A percentile compares a stretch with the other conserved stretches of the same genome.
Evolutionary conservation across 2,329 filamentous ascomycete genomes (phyloP).

Genomic region (Colletotrichum eremochloae): DNA sequence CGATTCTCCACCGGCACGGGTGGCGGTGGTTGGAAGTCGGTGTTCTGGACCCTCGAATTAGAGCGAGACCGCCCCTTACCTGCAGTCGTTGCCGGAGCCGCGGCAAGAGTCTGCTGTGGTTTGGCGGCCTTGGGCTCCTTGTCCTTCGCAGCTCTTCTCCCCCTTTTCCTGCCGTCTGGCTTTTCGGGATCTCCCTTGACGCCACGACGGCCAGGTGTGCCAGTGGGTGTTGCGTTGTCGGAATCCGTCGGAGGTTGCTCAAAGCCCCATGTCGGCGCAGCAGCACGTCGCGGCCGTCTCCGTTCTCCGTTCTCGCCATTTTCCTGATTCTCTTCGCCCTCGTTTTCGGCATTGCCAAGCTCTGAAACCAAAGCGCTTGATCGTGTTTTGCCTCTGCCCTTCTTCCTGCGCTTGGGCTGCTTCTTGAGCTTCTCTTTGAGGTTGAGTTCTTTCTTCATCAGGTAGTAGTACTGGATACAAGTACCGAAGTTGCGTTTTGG

Average conservation of each 20-base stretch:
- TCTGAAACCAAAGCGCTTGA: conserved; percentile 77
- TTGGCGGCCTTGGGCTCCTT: conserved; percentile 59
- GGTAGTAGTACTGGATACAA: conserved; percentile 89
- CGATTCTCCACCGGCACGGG: conserved; percentile 57
- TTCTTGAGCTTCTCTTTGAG: conserved; percentile 82
- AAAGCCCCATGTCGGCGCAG: conserved; percentile 79
- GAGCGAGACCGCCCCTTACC: conserved; percentile 67
- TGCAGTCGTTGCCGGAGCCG: conserved; percentile 56
- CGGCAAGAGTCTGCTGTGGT: conserved; percentile 56
- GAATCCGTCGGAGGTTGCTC: conserved; percentile 72
- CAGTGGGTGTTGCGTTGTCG: conserved; percentile 69
- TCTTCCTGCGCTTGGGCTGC: conserved; percentile 68
- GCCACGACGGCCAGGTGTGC: conserved; percentile 69
- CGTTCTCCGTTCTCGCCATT: conserved; percentile 71
- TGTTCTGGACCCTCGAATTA: conserved; percentile 63
- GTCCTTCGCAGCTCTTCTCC: conserved; percentile 55
- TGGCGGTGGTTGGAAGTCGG: conserved; percentile 57
- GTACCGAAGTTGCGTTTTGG: conserved; percentile 79
- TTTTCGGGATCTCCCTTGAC: conserved; percentile 61
- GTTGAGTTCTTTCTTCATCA: conserved; percentile 80
- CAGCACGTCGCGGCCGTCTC: conserved; percentile 72
- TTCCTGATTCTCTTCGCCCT: conserved; percentile 68
- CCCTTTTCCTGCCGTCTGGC: conserved; percentile 56
- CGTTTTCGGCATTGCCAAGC: conserved; percentile 70
- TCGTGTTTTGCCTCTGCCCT: conserved; percentile 67